Percentiles rank a stretch among this genome's conserved stretches.
Conservation (phyloP, 2,329 filamentous ascomycete genomes). For the Aspergillus sp. region DNA sequence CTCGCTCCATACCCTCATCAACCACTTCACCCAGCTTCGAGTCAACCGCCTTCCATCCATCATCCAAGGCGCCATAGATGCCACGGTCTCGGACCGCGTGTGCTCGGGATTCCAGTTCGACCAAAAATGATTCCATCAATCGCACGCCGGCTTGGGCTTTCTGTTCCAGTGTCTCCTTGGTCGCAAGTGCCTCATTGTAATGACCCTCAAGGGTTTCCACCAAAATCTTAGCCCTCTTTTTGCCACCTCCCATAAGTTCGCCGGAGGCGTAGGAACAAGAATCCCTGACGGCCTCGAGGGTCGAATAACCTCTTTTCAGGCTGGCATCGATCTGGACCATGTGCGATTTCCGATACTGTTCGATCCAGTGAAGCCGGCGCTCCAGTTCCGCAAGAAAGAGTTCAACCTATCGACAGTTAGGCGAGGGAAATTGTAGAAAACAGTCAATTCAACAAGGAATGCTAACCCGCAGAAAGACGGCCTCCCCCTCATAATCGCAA, state of each 20-base stretch:
- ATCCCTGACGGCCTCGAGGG: conserved; percentile 78
- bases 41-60: conserved; percentile 75
- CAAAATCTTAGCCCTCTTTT: conserved; percentile 77
- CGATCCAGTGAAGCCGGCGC: conserved; percentile 78
- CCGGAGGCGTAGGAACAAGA: conserved; percentile 87
- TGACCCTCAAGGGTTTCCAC: conserved; percentile 86
- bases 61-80: conserved; percentile 71
- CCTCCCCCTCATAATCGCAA: conserved; percentile 42
- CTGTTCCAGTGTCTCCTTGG: conserved; percentile 82
- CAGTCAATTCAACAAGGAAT: neutral
- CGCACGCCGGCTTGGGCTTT: conserved; percentile 86
- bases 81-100: conserved; percentile 75
- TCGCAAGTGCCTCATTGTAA: conserved; percentile 80
- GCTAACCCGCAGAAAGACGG: conserved; percentile 39
- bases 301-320: conserved; percentile 78
- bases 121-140: conserved; percentile 77
- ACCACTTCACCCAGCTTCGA: conserved; percentile 71
- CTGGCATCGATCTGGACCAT: conserved; percentile 77
- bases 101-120: conserved; percentile 77
- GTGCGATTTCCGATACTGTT: conserved; percentile 78
- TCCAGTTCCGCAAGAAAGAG: conserved; percentile 71
- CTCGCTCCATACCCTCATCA: conserved; percentile 75
- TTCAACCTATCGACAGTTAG: conserved; percentile 31
- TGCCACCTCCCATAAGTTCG: conserved; percentile 81
- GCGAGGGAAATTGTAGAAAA: no score